These are phyloP conservation scores for Zoysia pacifica DNA, from an alignment of 176 grass and related monocot species.

Conservation along the genomic window DNA sequence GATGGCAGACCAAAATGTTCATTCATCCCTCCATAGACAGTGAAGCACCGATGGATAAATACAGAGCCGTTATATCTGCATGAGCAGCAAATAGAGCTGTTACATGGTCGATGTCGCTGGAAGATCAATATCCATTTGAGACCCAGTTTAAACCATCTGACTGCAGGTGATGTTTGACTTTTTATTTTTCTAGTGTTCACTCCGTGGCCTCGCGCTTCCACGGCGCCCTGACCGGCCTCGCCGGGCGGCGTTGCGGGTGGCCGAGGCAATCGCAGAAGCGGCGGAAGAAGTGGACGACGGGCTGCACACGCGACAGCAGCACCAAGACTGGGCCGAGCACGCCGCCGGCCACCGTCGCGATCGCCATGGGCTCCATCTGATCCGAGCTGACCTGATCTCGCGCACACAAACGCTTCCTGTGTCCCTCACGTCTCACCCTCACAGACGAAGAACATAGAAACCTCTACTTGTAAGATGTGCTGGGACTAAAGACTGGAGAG, in stretches of 20 bases:
- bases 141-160: no score
- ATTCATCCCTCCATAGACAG: background rate
- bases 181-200: background rate
- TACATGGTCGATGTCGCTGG: no score
- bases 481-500: background rate
- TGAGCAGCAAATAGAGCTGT: no score
- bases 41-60: background rate
- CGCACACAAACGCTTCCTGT: background rate
- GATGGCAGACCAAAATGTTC: background rate
- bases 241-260: conserved; percentile 30
- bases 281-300: conserved; percentile 33
- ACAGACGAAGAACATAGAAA: background rate
- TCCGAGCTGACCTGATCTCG: background rate
- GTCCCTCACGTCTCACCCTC: no score
- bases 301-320: conserved; percentile 41
- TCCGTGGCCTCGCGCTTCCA: conserved; percentile 14
- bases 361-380: conserved; percentile 43
- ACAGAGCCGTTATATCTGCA: background rate
- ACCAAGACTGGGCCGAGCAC: conserved; percentile 37
- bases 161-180: no score
- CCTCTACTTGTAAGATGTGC: background rate
- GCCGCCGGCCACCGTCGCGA: conserved; percentile 47
- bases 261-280: conserved; percentile 36
- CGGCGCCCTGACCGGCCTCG: conserved; percentile 31
- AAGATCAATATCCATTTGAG: no score